A percentile compares a stretch with the other conserved stretches of the same genome.
Evolutionary conservation across 1,284 basidiomycete species (phyloP).

Genomic region (Pseudozyma sp.): DNA sequence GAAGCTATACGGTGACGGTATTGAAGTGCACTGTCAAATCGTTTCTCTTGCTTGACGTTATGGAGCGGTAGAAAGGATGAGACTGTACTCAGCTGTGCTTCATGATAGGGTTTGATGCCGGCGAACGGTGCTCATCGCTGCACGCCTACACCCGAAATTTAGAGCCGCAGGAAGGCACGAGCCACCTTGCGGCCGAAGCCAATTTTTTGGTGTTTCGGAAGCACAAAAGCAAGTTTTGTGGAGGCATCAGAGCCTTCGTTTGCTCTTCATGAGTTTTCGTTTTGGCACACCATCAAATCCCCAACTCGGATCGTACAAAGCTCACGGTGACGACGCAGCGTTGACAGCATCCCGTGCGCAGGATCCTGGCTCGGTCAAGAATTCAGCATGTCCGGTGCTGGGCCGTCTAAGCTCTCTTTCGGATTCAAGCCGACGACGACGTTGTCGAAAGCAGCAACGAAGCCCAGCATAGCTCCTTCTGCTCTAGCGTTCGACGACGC

Average conservation of each 20-base stretch:
- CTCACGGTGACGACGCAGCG: neutral
- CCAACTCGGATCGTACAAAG: neutral
- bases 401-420: conserved; percentile 48
- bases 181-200: conserved; percentile 3
- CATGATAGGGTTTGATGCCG: too few species aligned
- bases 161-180: conserved; percentile 4
- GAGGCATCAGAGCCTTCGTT: conserved; percentile 11
- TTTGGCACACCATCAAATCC: neutral
- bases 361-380: neutral
- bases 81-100: too few species aligned
- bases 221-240: conserved; percentile 4
- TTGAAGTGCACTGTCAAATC: too few species aligned
- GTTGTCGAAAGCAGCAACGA: conserved; percentile 2
- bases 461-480: conserved; percentile 10
- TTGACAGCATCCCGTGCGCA: neutral
- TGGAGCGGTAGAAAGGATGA: too few species aligned
- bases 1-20: neutral
- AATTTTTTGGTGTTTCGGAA: conserved; percentile 3
- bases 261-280: neutral
- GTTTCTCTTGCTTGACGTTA: too few species aligned
- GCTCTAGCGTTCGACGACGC: conserved; percentile 39
- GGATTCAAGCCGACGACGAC: conserved; percentile 37
- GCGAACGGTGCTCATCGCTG: too few species aligned
- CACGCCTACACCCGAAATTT: neutral
- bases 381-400: conserved; percentile 16